Percentiles rank a stretch among this genome's conserved stretches.
phyloP scores from a whole-genome alignment of 352 stramenopile genomes.

The Phytophthora megakarya region DNA sequence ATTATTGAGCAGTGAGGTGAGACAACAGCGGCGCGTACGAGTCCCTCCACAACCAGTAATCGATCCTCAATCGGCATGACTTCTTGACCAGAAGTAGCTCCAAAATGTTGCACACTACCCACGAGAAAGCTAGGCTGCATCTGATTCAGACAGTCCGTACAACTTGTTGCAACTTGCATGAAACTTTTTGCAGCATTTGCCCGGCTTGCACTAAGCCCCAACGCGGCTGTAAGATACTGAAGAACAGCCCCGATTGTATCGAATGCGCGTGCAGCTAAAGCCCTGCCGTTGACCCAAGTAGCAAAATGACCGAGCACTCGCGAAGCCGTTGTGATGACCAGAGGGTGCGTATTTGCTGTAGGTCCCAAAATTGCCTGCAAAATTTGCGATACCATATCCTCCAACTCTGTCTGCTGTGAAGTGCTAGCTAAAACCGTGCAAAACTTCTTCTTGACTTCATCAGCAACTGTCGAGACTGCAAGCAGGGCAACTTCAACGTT shows the following conservation, averaged over 20 bases:
- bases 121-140: slow-evolving; percentile 53
- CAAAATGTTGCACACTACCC: slow-evolving; percentile 55
- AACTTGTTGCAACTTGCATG: slow-evolving; percentile 69
- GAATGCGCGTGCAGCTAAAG: slow-evolving; percentile 34
- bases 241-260: slow-evolving; percentile 52
- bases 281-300: slow-evolving; percentile 58
- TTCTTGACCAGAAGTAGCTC: slow-evolving; percentile 15
- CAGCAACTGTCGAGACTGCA: slow-evolving; percentile 54
- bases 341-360: slow-evolving; percentile 34
- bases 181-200: slow-evolving; percentile 67
- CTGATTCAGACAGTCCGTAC: slow-evolving; percentile 47
- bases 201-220: slow-evolving; percentile 42
- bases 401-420: slow-evolving; percentile 36
- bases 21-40: slow-evolving; percentile 55
- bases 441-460: slow-evolving; percentile 65
- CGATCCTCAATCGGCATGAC: slow-evolving; percentile 58
- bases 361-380: slow-evolving; percentile 46
- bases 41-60: slow-evolving; percentile 66
- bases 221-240: slow-evolving; percentile 58
- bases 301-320: slow-evolving; percentile 66
- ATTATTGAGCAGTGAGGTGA: slow-evolving; percentile 58
- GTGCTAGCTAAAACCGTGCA: slow-evolving; percentile 21
- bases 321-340: slow-evolving; percentile 53
- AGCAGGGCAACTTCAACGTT: slow-evolving; percentile 63
- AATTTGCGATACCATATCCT: slow-evolving; percentile 52